A percentile compares a stretch with the other conserved stretches of the same genome.
Conservation (phyloP, 257 asterid genomes). For the Scutellaria minor region DNA sequence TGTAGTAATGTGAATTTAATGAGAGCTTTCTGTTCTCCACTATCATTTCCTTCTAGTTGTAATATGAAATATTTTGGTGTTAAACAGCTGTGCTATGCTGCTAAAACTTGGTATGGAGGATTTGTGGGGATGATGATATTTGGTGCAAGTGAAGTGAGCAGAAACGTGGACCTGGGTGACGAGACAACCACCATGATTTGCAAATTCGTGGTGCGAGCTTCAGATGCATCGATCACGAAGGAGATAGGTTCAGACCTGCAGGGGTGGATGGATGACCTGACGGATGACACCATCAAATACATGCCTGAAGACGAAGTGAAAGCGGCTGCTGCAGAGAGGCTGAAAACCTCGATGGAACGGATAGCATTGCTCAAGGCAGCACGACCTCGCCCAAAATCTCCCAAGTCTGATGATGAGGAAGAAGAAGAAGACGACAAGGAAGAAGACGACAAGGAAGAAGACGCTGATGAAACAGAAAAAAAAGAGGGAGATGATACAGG, state of each 20-base stretch:
- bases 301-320: constrained; percentile 97
- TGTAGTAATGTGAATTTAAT: neutral
- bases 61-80: constrained; percentile 13
- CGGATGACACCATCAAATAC: constrained; percentile 86
- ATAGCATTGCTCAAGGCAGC: constrained; percentile 90
- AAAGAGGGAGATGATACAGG: constrained; percentile 50
- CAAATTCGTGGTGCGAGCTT: constrained; percentile 90
- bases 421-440: constrained; percentile 49
- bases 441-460: constrained; percentile 46
- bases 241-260: constrained; percentile 91
- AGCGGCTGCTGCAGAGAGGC: constrained; percentile 80
- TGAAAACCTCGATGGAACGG: constrained; percentile 86
- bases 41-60: neutral
- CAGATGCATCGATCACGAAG: constrained; percentile 79
- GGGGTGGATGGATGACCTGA: constrained; percentile 95
- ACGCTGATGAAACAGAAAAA: constrained; percentile 9
- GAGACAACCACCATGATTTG: constrained; percentile 97
- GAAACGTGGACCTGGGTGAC: constrained; percentile 96
- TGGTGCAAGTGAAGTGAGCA: constrained; percentile 96
- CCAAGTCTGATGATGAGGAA: constrained; percentile 51
- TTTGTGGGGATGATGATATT: constrained; percentile 94
- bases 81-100: constrained; percentile 86
- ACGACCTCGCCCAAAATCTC: constrained; percentile 69
- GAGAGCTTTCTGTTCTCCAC: neutral
- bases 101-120: constrained; percentile 96